phyloP scores from a whole-genome alignment of 345 rosid genomes.

The Brassica napus region Da-Ae NC_063436.1:25358001-25358500 shows the following conservation, averaged over 20 bases:
- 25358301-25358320: neutral
- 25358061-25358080: too few relatives aligned
- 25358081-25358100: neutral
- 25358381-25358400: neutral
- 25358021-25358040: neutral
- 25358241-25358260: too few relatives aligned
- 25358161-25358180: neutral
- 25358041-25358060: too few relatives aligned
- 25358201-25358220: neutral
- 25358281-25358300: neutral
- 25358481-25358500: neutral
- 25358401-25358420: conserved; percentile 1
- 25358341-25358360: conserved; percentile 26
- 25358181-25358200: neutral
- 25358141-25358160: neutral
- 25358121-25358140: neutral
- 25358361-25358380: conserved; percentile 18
- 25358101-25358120: neutral
- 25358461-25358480: neutral
- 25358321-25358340: conserved; percentile 30
- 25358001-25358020: neutral
- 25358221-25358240: neutral
- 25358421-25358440: neutral
- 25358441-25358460: neutral
- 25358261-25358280: neutral